Evolutionary conservation across 441 rosid species (phyloP).

Genomic region (Omphalea diandra): DNA sequence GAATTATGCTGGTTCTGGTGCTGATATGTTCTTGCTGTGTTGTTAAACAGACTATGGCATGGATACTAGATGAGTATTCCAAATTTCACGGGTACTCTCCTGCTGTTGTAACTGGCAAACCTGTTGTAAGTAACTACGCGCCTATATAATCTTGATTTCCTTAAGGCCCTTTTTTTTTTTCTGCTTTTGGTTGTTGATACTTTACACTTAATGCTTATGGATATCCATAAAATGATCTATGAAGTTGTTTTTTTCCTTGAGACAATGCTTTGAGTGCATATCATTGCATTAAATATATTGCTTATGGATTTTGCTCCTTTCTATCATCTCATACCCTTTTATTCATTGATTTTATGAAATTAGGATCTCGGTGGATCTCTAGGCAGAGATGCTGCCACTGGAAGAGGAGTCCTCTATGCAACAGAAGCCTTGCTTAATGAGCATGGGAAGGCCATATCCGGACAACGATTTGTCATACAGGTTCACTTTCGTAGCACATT

Average conservation of each 20-base stretch:
- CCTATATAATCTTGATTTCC: not conserved
- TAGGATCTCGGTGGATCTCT: conserved; percentile 99
- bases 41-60: conserved; percentile 80
- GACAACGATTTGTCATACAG: conserved; percentile 82
- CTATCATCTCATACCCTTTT: too few relatives aligned
- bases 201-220: not conserved
- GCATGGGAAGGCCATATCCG: conserved; percentile 70
- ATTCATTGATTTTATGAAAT: conserved; percentile 13
- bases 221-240: not conserved
- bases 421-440: conserved; percentile 95
- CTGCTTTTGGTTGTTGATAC: not conserved
- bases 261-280: too few relatives aligned
- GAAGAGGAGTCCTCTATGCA: conserved; percentile 89
- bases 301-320: too few relatives aligned
- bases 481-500: conserved; percentile 26
- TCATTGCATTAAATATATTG: too few relatives aligned
- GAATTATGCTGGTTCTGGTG: not conserved
- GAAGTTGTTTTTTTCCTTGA: not conserved
- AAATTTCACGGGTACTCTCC: conserved; percentile 98
- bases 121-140: conserved; percentile 61
- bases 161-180: not conserved
- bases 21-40: conserved; percentile 2
- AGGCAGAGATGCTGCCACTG: conserved; percentile 99
- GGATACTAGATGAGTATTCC: conserved; percentile 99
- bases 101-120: conserved; percentile 96